Evolutionary conservation across 2,329 filamentous ascomycete genomes (phyloP), one percentile per base, ranked within the genome.

Genomic region (Dactylellina sp.): DNA sequence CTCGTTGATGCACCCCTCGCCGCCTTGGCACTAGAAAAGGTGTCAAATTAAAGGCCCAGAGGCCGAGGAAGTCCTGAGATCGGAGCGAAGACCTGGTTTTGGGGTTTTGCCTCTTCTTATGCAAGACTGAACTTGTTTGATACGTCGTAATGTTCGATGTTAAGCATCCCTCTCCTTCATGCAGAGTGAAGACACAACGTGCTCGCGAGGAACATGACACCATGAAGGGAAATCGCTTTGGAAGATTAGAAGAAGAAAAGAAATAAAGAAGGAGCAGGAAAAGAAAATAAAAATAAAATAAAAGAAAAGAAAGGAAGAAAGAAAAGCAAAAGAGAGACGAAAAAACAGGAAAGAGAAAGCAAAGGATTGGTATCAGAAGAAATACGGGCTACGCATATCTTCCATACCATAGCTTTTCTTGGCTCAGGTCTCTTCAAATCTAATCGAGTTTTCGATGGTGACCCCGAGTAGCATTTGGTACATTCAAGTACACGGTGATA

Each of bases 31-130:
- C 7, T n/a, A 37, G 12, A 25, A 50, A 57, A 42, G n/a, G 46
- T 53, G 49, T 42, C 32, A 55, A 61, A 70, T 55, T 56, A 68
- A 71, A 62, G 16, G 61, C 22, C 25, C 6, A 5, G 16, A 42
- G 50, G 37, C 66, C 66, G 57, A 63, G 47, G 32, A 62, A 39
- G 28, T 57, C 47, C 65, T 57, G 1, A 46, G 63, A 71, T 71
- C 65, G 66, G 44, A 53, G 35, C 35, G 49, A 18, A 24, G 57
- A 63, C 66, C 66, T 63, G 59, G 66, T 63, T 71, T 63, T 63
- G 7, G 66, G 66, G 52, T 71, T 71, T n/a, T 18, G 22, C 44
- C 37, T 68, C 46, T 35, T 32, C 28, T 32, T 9, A 32, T 57
- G 59, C 50, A 59, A 7, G 1, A 40, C 9, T 46, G 37, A 32